Evolutionary conservation across 148 eudicot species (phyloP).

Genomic region (Arbutus unedo): DNA sequence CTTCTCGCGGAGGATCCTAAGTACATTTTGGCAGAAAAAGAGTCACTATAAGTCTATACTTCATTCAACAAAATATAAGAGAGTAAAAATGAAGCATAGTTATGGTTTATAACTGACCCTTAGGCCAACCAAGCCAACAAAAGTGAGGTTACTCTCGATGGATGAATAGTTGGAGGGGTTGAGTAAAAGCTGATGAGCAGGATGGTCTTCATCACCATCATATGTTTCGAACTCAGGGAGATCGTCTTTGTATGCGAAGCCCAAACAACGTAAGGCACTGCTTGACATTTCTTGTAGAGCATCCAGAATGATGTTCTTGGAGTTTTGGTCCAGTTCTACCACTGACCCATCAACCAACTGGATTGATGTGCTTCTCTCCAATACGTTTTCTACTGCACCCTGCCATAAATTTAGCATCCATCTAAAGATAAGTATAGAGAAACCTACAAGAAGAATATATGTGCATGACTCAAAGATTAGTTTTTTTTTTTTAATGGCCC

Average conservation of each 20-base stretch:
- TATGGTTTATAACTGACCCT: constrained; percentile 19
- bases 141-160: constrained; percentile 28
- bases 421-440: not conserved
- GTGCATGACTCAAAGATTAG: too few relatives aligned
- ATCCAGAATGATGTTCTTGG: constrained; percentile 10
- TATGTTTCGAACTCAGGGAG: constrained; percentile 27
- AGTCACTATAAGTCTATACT: not conserved
- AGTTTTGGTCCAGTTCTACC: constrained; percentile 24
- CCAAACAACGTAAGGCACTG: constrained; percentile 28
- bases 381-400: constrained; percentile 34
- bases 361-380: constrained; percentile 27
- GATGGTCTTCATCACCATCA: constrained; percentile 32
- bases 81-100: not conserved
- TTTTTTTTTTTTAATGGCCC: too few relatives aligned
- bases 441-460: too few relatives aligned
- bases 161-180: constrained; percentile 26
- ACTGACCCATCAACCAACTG: constrained; percentile 32
- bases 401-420: not conserved
- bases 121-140: constrained; percentile 32
- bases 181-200: constrained; percentile 28
- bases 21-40: not conserved
- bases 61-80: not conserved
- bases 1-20: constrained; percentile 54
- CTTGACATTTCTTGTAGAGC: constrained; percentile 25
- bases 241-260: constrained; percentile 31